Evolutionary conservation across 805 yeast genomes (phyloP), one percentile per base, ranked within the genome.

Genomic region (Deakozyma indianensis): DNA sequence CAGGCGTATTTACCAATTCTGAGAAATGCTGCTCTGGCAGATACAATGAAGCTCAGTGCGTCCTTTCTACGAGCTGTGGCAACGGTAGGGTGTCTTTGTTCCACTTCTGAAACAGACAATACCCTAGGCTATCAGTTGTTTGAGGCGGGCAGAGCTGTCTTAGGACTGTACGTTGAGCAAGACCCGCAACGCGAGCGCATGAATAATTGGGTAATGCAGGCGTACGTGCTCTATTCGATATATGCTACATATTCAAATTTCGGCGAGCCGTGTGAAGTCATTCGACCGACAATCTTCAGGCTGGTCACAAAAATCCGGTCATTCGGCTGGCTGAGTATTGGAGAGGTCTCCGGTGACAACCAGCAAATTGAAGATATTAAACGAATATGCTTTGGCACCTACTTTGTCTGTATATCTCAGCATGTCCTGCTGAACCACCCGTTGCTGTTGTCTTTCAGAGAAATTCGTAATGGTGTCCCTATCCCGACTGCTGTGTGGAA

Each of bases 381-480:
- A n/a, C 38, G 38, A 14, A 32, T 32, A 5, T 32, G 38, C 38
- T 32, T 32, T n/a, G 38, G 38, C 11, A 20, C 38, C 38, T 32
- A 32, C 18, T 32, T 32, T 32, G 38, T 32, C 38, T 32, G 38
- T 32, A 20, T 20, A 11, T 32, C 38, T 7, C 38, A 32, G 38
- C 11, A n/a, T 5, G 4, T 32, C 7, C 18, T 32, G 5, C 16
- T 9, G 20, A 32, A 32, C 18, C 16, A 32, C 16, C 38, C 38
- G 5, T n/a, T n/a, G 4, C 16, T 32, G 11, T 20, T 32, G 7
- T 32, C 38, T 7, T 32, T 11, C 18, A 7, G 18, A 4, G 38
- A 32, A n/a, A 32, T 32, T 11, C 11, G 16, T 14, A 32, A 32
- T n/a, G 38, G 38, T 5, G 18, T n/a, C 20, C 38, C 38, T 5